Evolutionary conservation across 495 filamentous ascomycete genomes (phyloP).

Genomic region (Rusavskia elegans): DNA sequence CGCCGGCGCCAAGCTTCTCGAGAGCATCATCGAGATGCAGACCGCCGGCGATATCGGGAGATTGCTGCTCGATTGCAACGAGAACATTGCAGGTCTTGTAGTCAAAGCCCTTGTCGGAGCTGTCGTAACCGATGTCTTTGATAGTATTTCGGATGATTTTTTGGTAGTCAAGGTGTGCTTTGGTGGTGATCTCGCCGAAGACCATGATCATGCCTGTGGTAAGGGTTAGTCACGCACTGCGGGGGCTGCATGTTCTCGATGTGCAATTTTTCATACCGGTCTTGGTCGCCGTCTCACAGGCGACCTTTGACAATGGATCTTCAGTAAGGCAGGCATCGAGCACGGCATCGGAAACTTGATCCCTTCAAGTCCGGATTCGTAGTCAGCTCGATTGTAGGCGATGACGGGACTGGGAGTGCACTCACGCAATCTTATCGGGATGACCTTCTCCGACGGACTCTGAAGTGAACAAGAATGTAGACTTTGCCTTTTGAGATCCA

Average conservation of each 20-base stretch:
- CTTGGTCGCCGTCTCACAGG: conserved; percentile 98
- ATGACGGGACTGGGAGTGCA: conserved; percentile 1
- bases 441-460: conserved; percentile 97
- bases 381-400: conserved; percentile 9
- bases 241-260: too few species aligned
- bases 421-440: conserved; percentile 88
- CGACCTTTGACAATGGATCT: conserved; percentile 95
- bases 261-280: conserved; percentile 40
- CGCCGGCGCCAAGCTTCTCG: conserved; percentile 95
- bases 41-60: conserved; percentile 95
- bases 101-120: conserved; percentile 95
- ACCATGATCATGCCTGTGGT: conserved; percentile 83
- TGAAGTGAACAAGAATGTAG: conserved; percentile 96
- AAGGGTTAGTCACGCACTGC: background rate
- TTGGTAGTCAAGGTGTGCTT: conserved; percentile 90
- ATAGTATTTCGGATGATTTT: conserved; percentile 89
- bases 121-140: conserved; percentile 97
- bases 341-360: conserved; percentile 96
- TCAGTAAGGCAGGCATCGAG: conserved; percentile 92
- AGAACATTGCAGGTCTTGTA: conserved; percentile 99
- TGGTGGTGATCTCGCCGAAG: conserved; percentile 98
- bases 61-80: conserved; percentile 98
- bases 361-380: conserved; percentile 28
- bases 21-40: conserved; percentile 92
- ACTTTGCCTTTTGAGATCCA: conserved; percentile 29